Evolutionary conservation across 2,329 filamentous ascomycete species (phyloP), one percentile per base, ranked within the genome.

Genomic region (Apiospora aurea): DNA sequence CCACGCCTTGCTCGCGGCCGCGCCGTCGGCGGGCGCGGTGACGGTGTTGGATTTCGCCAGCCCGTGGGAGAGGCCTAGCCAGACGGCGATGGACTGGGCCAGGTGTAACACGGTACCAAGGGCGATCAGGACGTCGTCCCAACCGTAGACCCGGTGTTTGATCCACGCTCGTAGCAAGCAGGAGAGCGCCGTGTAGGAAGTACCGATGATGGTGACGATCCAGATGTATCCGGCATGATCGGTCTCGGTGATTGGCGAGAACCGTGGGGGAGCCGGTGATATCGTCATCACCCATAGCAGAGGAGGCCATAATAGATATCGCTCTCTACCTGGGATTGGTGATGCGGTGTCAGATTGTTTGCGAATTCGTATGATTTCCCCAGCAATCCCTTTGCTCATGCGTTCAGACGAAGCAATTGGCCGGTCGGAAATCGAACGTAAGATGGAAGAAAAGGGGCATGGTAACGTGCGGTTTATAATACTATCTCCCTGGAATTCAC

Each of bases 161-260:
- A 76, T 72, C 53, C 72, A 74, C 2, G 24, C 71, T 43, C 75
- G 61, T 7, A 70, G 67, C 4, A 69, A 24, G 7, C n/a, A 67
- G 7, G 70, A 69, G 1, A 74, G 34, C 2, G 47, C 38, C 51
- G 71, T 74, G 71, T 76, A 76, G 16, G 73, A 61, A 29, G 72
- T 43, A 4, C 72, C 70, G 47, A 75, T 41, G 47, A 76, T 75
- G 2, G 74, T 72, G 7, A 75, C 51, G 53, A 76, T 75, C 75
- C 74, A 75, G 34, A 75, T 46, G 16, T 76, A 70, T 0, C 75
- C 75, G 6, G 75, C 75, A 46, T 74, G 72, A 49, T 76, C 75
- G 41, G 71, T 71, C 5, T 34, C 61, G 6, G 44, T 47, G 44
- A 75, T 70, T 5, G 74, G 74, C 46, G 75, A 75, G 47, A 76